A percentile compares a stretch with the other conserved stretches of the same genome.
Conservation (phyloP, 768 basidiomycete genomes). For the Termitomyces sp. region DNA sequence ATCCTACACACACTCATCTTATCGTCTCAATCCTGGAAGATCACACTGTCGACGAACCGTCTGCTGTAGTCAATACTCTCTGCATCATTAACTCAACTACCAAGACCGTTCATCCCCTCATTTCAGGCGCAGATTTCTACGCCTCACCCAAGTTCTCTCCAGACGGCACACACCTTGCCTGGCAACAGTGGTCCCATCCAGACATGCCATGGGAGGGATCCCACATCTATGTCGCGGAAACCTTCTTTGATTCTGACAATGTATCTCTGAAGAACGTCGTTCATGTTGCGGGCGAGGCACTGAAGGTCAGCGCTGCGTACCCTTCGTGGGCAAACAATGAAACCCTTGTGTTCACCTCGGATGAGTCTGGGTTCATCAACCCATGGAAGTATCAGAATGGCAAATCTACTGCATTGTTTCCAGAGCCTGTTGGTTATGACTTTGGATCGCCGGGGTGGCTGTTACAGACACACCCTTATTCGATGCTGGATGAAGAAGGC, state of each 20-base stretch:
- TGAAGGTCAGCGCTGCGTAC: slow-evolving; percentile 48
- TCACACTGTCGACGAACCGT: slow-evolving; percentile 49
- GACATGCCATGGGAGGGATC: slow-evolving; percentile 24
- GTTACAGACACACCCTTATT: slow-evolving; percentile 43
- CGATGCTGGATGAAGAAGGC: slow-evolving; percentile 31
- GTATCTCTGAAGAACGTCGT: slow-evolving; percentile 29
- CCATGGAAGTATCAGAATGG: slow-evolving; percentile 47
- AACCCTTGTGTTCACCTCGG: slow-evolving; percentile 56
- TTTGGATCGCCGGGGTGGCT: slow-evolving; percentile 54
- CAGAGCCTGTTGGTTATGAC: slow-evolving; percentile 42
- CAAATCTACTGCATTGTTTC: slow-evolving; percentile 32
- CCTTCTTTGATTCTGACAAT: slow-evolving; percentile 21
- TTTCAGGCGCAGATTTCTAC: slow-evolving; percentile 69
- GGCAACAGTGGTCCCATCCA: slow-evolving; percentile 22
- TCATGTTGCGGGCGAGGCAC: slow-evolving; percentile 46
- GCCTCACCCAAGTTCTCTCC: slow-evolving; percentile 33
- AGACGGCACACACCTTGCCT: slow-evolving; percentile 17
- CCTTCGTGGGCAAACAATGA: slow-evolving; percentile 56
- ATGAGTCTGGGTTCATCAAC: slow-evolving; percentile 62
- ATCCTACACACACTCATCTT: slow-evolving; percentile 47
- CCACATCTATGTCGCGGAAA: slow-evolving; percentile 36
- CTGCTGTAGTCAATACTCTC: slow-evolving; percentile 51
- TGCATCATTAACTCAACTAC: slow-evolving; percentile 45
- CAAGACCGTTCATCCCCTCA: slow-evolving; percentile 38
- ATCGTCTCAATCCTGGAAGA: slow-evolving; percentile 66